Base-by-base conservation (phyloP, 495 filamentous ascomycete species). In the Xylaria palmicola region DNA sequence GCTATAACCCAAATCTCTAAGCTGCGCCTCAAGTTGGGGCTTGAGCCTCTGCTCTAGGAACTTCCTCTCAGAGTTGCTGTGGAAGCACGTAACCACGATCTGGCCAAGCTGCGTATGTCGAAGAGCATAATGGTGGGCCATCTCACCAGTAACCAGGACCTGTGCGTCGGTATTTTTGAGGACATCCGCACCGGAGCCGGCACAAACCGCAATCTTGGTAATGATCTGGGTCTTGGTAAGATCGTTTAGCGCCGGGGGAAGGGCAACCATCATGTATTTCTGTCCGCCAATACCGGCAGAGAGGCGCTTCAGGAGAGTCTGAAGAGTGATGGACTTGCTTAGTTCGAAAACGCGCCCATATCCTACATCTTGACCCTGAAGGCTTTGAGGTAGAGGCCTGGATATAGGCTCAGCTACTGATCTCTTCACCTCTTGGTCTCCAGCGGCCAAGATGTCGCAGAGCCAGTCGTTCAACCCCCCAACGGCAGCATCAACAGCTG, bases 391-490 rank as follows among this genome's bases (percentile, higher is more conserved):
- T 12, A 76, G 32, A 13, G 75, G 66, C 15, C 64, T 50, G 10
- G 65, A 39, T 54, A 76, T 69, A 24, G 75, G 76, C 54, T 77
- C 64, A 10, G 71, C 68, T 22, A 81, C 72, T n/a, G 74, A 67
- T 1, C 68, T 67, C 32, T 59, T 56, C 13, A 71, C 58, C 48
- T 69, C 69, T 17, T 57, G 54, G 22, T 70, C 64, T 19, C 62
- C 48, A 36, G 65, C 73, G 26, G 84, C 78, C 1, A 91, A 88
- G 49, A 96, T 90, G 73, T 96, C 89, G 50, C 90, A 92, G 19
- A 98, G 88, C 94, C 94, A 98, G 77, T 97, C 92, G 60, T 90
- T 93, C 60, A 98, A 82, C 22, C 94, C 94, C 15, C 87, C 89
- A 6, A 87, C 86, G 0, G 90, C 90, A 26, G 92, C 91, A 76